phyloP scores from a whole-genome alignment of 306 rosid genomes.

The Comarum palustre region DNA sequence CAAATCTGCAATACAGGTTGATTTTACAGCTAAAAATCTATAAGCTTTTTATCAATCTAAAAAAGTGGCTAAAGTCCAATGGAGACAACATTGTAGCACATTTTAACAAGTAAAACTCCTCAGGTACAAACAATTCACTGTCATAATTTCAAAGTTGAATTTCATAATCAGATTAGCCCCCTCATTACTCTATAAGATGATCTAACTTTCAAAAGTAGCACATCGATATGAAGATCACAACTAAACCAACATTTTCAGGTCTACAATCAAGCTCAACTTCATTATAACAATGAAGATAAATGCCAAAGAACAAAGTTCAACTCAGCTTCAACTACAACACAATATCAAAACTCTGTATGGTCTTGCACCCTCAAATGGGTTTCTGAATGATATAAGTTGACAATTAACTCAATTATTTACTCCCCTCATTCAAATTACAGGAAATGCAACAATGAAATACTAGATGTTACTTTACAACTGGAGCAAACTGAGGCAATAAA shows the following conservation, averaged over 20 bases:
- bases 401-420: neutral
- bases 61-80: neutral
- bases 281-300: neutral
- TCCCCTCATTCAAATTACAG: neutral
- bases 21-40: neutral
- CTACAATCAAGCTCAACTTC: neutral
- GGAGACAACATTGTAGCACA: neutral
- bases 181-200: neutral
- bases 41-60: neutral
- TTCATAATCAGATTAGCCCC: neutral
- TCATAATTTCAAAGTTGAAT: neutral
- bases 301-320: neutral
- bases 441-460: neutral
- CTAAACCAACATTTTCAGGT: neutral
- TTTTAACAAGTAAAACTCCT: neutral
- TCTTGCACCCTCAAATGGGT: no score
- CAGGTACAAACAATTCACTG: neutral
- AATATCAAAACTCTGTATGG: neutral
- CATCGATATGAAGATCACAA: neutral
- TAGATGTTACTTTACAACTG: neutral
- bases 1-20: neutral
- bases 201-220: neutral
- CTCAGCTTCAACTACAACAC: neutral
- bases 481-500: slow-evolving; percentile 1
- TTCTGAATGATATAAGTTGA: neutral